Evolutionary conservation across 208 protist species (phyloP), one percentile per base, ranked within the genome.

Genomic region (Porcisia deanei): DNA sequence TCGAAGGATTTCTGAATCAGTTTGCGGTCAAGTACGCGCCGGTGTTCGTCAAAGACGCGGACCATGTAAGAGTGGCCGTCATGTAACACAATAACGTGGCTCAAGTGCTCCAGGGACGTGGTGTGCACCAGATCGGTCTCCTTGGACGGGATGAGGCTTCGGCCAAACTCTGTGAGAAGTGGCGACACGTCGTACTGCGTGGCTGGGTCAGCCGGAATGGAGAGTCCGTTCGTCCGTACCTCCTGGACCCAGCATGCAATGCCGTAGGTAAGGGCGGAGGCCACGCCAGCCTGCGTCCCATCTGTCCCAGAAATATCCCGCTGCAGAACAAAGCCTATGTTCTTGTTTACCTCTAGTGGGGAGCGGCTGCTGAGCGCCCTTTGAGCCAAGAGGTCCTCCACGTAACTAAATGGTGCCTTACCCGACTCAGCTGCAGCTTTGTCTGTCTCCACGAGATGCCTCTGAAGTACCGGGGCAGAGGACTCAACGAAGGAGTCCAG

Each of bases 41-140:
- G 75, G 22, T 88, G 71, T 1, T 94, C 89, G 68, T 90, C 89
- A 58, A 96, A 92, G 9, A 96, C 76, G 37, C 87, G 80, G 52
- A 97, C 82, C 60, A 88, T 37, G 81, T 95, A 93, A 1, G 83
- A 84, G 70, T 95, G 88, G 10, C 90, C 93, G 64, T 97, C 91
- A 73, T 95, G 93, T 43, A 97, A 81, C 45, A 97, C 91, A 47
- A 96, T 78, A 49, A 96, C 75, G 83, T 96, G 92, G 18, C 84
- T 80, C 54, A 96, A 84, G 64, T 91, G 75, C 70, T 88, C 81
- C 37, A 92, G 67, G 49, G 92, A 87, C 4, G 89, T 92, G 39
- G 83, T 91, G 71, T 81, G 79, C 16, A 93, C 71, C 73, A 73
- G 60, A 59, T 96, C 92, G 10, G n/a, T 47, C 34, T 87, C 85